Evolutionary conservation across 208 protist genomes (phyloP).

Genomic region (Tritrichomonas musculus): DNA sequence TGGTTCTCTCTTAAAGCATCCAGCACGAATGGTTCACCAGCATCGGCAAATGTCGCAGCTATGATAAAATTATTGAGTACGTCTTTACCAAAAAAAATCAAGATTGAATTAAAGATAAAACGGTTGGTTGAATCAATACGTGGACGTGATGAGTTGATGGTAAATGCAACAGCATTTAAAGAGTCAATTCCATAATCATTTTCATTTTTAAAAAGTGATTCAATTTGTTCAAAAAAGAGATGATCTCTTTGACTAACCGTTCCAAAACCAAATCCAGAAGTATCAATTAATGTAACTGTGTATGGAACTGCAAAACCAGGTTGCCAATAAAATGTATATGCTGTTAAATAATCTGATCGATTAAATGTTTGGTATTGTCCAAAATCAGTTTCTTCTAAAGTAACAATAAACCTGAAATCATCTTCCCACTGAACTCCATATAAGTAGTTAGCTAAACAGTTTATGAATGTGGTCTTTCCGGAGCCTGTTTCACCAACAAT

Average conservation of each 20-base stretch:
- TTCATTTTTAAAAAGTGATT: background rate
- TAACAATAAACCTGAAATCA: background rate
- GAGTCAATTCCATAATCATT: background rate
- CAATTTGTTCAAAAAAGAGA: no score
- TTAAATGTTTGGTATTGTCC: background rate
- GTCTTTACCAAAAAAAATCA: slow-evolving; percentile 18
- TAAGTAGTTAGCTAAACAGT: background rate
- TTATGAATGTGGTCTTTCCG: background rate
- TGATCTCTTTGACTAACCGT: no score
- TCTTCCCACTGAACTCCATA: background rate
- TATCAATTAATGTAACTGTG: background rate
- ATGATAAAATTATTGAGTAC: background rate
- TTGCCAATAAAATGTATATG: background rate
- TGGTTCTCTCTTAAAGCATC: background rate
- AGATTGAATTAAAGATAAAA: background rate
- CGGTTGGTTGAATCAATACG: background rate
- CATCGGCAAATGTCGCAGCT: background rate
- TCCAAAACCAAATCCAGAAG: background rate
- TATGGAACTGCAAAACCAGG: background rate
- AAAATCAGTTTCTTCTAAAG: background rate
- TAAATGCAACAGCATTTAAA: slow-evolving; percentile 13
- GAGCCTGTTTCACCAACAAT: background rate
- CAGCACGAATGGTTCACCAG: background rate
- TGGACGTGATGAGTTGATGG: background rate
- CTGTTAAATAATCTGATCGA: background rate